Evolutionary conservation across 176 grass and related monocot genomes (phyloP).

Genomic region (sorghum (Sorghum bicolor)): DNA sequence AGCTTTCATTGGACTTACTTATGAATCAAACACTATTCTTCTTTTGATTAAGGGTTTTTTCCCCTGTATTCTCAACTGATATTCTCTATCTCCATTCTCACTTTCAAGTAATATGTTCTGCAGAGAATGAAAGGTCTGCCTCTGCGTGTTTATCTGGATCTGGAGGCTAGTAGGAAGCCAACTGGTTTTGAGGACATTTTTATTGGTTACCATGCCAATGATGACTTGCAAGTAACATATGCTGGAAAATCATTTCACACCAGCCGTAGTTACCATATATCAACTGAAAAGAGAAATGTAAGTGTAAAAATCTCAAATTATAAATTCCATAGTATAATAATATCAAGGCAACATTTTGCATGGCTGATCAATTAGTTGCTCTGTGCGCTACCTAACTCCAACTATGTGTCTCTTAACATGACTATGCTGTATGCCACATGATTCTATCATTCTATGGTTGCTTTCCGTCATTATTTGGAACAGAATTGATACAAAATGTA

Average conservation of each 20-base stretch:
- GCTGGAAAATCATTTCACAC: slow-evolving; percentile 81
- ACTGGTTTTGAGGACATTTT: slow-evolving; percentile 88
- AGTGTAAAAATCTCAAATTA: slow-evolving; percentile 8
- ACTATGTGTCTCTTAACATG: neutral
- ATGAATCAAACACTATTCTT: slow-evolving; percentile 2
- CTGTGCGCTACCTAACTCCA: neutral
- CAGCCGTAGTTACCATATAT: slow-evolving; percentile 69
- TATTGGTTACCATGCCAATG: slow-evolving; percentile 81
- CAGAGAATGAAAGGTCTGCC: slow-evolving; percentile 86
- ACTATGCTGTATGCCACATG: neutral
- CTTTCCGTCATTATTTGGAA: neutral
- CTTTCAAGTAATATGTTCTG: slow-evolving; percentile 32
- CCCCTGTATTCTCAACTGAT: neutral
- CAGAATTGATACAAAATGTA: neutral
- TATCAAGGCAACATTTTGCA: slow-evolving; percentile 4
- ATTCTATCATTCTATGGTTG: slow-evolving; percentile 9
- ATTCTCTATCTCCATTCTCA: slow-evolving; percentile 1
- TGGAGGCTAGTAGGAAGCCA: slow-evolving; percentile 73
- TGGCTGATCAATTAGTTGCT: neutral
- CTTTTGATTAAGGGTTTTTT: neutral
- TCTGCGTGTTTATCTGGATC: slow-evolving; percentile 76
- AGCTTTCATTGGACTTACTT: neutral
- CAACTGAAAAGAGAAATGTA: slow-evolving; percentile 75
- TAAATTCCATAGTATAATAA: slow-evolving; percentile 8
- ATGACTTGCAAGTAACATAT: slow-evolving; percentile 93